Evolutionary conservation across 345 rosid species (phyloP), one percentile per base, ranked within the genome.

Genomic region (Geranium brycei): DNA sequence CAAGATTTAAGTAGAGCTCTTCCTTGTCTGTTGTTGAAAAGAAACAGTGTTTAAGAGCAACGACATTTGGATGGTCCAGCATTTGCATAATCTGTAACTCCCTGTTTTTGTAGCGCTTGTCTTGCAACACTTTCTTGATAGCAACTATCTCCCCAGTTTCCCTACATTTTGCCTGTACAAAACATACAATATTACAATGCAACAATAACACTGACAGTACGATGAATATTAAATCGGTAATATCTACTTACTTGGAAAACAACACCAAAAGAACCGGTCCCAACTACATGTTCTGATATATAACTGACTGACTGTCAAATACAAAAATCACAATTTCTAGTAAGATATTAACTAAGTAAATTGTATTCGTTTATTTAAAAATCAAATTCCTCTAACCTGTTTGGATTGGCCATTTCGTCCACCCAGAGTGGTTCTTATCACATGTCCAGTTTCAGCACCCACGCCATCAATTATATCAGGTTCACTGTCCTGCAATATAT

Each of bases 51-150:
- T 89, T 87, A 60, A 89, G 93, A 57, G 82, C 76, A 71, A 90
- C 97, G 14, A 87, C 79, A 80, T 93, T 93, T 59, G 91, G 97
- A 82, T 93, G 97, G 73, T 93, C 77, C 74, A 93, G 72, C 95
- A 93, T 83, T 72, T 85, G 82, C 95, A 92, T 92, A 23, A 87
- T 90, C 82, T 87, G 95, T 59, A 92, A 72, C 70, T 92, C 97
- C 78, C 98, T 81, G 67, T 93, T 93, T 85, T 93, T 93, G 79
- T 93, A 93, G 70, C 97, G 86, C 76, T 86, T 93, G 76, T 93
- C 99, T 69, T 93, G 96, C 60, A 93, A 88, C 71, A 93, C 99
- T 84, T 93, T 93, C 84, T 93, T 93, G 62, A 93, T 93, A 64
- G 99, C 97, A 64, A 93, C 90, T 60, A 82, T 78, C 69, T 90